Base-by-base conservation (phyloP, 73 alveolate genomes). In the Loxodes magnus region DNA sequence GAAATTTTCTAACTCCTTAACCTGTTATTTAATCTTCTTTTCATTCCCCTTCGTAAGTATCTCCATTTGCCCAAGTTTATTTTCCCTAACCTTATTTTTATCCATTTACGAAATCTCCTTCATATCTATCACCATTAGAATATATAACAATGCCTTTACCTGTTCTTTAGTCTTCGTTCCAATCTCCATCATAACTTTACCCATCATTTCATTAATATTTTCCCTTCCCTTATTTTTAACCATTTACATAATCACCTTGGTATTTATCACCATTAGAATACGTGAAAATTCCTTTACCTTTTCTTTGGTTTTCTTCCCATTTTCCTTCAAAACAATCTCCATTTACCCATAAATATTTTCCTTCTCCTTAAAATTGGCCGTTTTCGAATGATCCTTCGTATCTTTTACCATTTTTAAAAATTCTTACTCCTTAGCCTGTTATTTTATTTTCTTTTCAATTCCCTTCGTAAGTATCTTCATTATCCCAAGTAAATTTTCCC, bases 301-400 rank as follows among this genome's bases (percentile, higher is more conserved):
- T 9, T 10, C n/a, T 31, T 31, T 31, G 9, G n/a, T 31, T 31
- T 9, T 31, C 41, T 9, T 31, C 12, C 41, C 41, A 46, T 1
- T 0, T 1, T 20, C 59, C 59, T 46, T 46, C 59, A 46, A 46
- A 46, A 37, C 59, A 46, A 24, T 46, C 59, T n/a, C 17, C 19
- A 46, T 24, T 21, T 22, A 17, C 39, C 0, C 10, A 46, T 14
- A 46, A 25, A 16, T 25, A 9, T 2, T 41, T 46, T 9, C 59
- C 59, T 46, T 46, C 27, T 22, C 59, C 59, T 9, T 19, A 25
- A 2, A 37, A 9, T 9, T 5, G n/a, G 7, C 6, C 10, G 53
- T 12, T 10, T 22, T 46, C 53, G 5, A 7, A 46, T 20, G n/a
- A 16, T 46, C 59, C 59, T 46, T 46, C 35, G 27, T 46, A 46